Conservation (phyloP, 2,329 filamentous ascomycete species). For the Ceratocystis eucalypticola region DNA sequence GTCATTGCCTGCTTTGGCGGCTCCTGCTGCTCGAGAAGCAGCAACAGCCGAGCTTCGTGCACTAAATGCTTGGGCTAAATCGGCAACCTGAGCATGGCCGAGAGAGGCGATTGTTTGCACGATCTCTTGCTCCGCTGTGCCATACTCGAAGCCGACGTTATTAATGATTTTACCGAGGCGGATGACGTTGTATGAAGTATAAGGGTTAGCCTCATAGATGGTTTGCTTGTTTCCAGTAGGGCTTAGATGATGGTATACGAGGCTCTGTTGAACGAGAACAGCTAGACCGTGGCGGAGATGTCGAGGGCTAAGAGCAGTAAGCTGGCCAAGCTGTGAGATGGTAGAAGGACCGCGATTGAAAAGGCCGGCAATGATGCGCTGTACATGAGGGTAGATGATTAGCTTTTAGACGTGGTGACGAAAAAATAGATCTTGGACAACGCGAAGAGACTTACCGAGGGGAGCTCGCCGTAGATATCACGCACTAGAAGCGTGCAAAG, state of each 20-base stretch:
- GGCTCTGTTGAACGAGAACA: slow-evolving; percentile 76
- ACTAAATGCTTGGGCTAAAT: slow-evolving; percentile 52
- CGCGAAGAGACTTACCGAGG: slow-evolving; percentile 52
- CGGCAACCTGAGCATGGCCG: slow-evolving; percentile 61
- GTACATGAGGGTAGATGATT: slow-evolving; percentile 10
- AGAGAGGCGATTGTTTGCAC: slow-evolving; percentile 62
- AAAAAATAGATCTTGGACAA: background rate
- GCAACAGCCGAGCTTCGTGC: slow-evolving; percentile 24
- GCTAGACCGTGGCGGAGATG: slow-evolving; percentile 71
- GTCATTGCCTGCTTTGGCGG: slow-evolving; percentile 20
- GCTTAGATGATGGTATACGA: slow-evolving; percentile 61
- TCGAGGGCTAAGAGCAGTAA: slow-evolving; percentile 58
- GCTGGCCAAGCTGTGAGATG: slow-evolving; percentile 52
- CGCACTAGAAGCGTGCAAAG: slow-evolving; percentile 81
- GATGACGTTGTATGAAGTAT: slow-evolving; percentile 67
- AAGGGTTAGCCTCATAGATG: slow-evolving; percentile 72
- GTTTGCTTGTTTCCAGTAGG: slow-evolving; percentile 44
- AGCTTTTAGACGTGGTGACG: background rate
- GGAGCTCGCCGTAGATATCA: slow-evolving; percentile 81
- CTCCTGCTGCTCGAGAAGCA: slow-evolving; percentile 24
- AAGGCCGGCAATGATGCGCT: slow-evolving; percentile 77
- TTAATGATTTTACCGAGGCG: slow-evolving; percentile 71
- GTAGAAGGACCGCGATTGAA: slow-evolving; percentile 66
- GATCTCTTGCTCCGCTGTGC: slow-evolving; percentile 58
- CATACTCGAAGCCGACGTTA: slow-evolving; percentile 59